A percentile compares a stretch with the other conserved stretches of the same genome.
Evolutionary conservation across 2,329 filamentous ascomycete genomes (phyloP).

Genomic region (Trichoderma gracile): DNA sequence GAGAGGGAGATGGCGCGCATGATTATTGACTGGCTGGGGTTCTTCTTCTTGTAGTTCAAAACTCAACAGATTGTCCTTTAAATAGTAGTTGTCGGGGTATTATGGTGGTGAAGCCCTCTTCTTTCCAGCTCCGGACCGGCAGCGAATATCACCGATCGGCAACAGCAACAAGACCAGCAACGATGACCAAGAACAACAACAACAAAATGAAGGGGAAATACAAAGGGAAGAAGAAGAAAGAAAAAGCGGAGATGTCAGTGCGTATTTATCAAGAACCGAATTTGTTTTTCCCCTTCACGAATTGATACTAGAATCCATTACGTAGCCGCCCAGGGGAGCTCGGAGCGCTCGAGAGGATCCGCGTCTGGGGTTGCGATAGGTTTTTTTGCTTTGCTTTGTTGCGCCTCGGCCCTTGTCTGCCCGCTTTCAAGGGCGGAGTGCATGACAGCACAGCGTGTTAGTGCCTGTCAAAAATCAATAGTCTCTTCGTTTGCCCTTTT

Average conservation of each 20-base stretch:
- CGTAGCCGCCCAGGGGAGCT: slow-evolving; percentile 14
- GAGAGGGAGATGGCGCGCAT: slow-evolving; percentile 25
- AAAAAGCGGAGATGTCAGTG: not conserved
- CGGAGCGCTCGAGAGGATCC: no score
- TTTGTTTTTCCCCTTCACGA: not conserved
- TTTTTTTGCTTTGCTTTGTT: no score
- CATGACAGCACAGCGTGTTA: no score
- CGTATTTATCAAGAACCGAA: not conserved
- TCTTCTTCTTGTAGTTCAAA: not conserved
- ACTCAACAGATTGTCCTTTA: not conserved
- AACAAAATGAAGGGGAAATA: not conserved
- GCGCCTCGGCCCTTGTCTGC: no score
- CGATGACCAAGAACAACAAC: not conserved
- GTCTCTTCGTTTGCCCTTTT: no score
- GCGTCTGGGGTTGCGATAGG: no score
- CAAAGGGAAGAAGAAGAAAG: not conserved
- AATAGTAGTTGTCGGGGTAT: no score
- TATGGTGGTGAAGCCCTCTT: no score
- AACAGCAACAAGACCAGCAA: not conserved
- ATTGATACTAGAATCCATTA: slow-evolving; percentile 6
- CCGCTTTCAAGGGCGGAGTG: no score
- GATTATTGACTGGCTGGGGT: not conserved
- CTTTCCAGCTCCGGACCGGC: not conserved
- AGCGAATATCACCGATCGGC: not conserved
- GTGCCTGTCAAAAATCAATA: no score